Evolutionary conservation across 805 yeast genomes (phyloP).

Genomic region (Kodamaea lidongshanica): DNA sequence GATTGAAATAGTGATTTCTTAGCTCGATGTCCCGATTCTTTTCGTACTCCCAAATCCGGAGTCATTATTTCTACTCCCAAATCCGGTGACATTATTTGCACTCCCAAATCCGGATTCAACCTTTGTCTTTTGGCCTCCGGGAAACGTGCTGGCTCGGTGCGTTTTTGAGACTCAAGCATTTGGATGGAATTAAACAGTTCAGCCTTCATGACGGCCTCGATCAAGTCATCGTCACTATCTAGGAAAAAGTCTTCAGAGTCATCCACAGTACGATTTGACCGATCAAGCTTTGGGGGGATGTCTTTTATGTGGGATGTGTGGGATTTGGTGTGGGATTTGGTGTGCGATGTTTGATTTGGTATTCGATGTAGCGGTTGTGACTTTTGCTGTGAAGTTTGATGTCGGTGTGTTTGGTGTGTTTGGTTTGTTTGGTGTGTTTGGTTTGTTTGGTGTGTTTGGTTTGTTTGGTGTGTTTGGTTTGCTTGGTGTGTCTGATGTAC

Average conservation of each 20-base stretch:
- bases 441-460: background rate
- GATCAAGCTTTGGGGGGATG: background rate
- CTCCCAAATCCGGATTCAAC: too few relatives aligned
- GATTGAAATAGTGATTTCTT: too few relatives aligned
- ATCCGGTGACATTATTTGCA: too few relatives aligned
- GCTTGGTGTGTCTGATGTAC: background rate
- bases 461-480: background rate
- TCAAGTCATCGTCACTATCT: slow-evolving; percentile 7
- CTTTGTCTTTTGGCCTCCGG: too few relatives aligned
- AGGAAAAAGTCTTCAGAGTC: slow-evolving; percentile 7
- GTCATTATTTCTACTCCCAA: too few relatives aligned
- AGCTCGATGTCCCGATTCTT: too few relatives aligned
- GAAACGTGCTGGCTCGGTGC: too few relatives aligned
- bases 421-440: background rate
- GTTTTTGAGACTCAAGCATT: too few relatives aligned
- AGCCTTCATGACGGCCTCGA: slow-evolving; percentile 5
- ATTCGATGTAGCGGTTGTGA: background rate
- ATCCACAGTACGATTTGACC: slow-evolving; percentile 2
- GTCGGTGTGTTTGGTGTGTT: background rate
- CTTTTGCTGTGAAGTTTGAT: background rate
- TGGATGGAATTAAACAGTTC: slow-evolving; percentile 3
- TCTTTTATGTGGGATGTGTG: background rate
- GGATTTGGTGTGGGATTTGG: slow-evolving; percentile 1
- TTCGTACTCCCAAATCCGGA: too few relatives aligned
- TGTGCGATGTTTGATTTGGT: slow-evolving; percentile 1